Percentiles rank a stretch among this genome's conserved stretches.
phyloP scores from a whole-genome alignment of 768 basidiomycete species.

The Boletus patriciae region DNA sequence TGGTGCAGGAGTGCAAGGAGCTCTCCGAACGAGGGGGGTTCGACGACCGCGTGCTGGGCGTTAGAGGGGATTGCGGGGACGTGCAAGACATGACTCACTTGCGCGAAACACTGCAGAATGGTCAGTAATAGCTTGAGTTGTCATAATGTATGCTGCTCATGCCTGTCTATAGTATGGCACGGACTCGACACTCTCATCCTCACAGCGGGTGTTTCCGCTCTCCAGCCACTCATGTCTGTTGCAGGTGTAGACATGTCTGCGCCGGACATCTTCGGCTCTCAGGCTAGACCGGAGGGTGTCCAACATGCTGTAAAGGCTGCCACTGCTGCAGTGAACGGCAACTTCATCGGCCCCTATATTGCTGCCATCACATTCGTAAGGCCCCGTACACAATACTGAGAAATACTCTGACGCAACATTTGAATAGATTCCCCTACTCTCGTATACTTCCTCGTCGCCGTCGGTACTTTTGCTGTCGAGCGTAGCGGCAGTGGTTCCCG shows the following conservation, averaged over 20 bases:
- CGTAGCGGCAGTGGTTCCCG: constrained; percentile 74
- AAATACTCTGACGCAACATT: background rate
- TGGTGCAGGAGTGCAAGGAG: constrained; percentile 57
- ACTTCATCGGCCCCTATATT: constrained; percentile 69
- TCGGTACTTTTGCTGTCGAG: constrained; percentile 80
- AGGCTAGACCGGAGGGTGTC: constrained; percentile 56
- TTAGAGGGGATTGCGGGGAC: constrained; percentile 63
- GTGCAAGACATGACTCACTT: constrained; percentile 67
- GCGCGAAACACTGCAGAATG: constrained; percentile 49
- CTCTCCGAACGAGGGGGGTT: constrained; percentile 19
- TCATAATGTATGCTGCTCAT: background rate
- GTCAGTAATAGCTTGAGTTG: constrained; percentile 35
- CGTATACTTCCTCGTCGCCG: constrained; percentile 60
- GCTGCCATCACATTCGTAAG: constrained; percentile 72
- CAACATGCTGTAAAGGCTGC: constrained; percentile 58
- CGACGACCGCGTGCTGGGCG: constrained; percentile 43
- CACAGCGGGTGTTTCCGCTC: constrained; percentile 80
- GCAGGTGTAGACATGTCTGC: constrained; percentile 51
- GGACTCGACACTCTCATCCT: constrained; percentile 84
- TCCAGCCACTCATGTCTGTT: constrained; percentile 71
- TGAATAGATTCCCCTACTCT: constrained; percentile 72
- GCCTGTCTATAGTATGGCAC: constrained; percentile 57
- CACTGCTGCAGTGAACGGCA: constrained; percentile 55
- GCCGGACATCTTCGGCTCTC: constrained; percentile 32
- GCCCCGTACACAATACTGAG: constrained; percentile 1